Base-by-base conservation (phyloP, 2,329 filamentous ascomycete genomes). In the Phaeophleospora eucalypticola region DNA sequence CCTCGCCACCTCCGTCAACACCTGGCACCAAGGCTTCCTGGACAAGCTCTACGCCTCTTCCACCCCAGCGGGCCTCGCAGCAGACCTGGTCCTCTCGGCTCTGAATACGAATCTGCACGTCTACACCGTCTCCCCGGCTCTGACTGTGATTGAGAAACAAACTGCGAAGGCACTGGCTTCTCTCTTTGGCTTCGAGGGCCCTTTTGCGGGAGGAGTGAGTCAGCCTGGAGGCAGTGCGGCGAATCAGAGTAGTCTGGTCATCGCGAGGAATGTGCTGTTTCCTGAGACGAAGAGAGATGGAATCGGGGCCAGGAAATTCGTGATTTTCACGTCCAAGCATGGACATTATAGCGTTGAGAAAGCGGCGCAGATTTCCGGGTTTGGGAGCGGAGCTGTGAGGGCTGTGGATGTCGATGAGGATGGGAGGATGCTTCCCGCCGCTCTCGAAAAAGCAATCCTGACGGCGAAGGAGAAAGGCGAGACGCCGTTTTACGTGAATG, bases 331-430 rank as follows among this genome's bases (percentile, higher is more conserved):
- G 2, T 88, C 83, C 56, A 82, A 78, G 1, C 89, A 97, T 66
- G 90, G 91, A 0, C 93, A 97, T 74, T 98, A 97, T 73, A 90
- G 84, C 4, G 81, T 97, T 19, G 89, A 95, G 62, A 97, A 97
- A 71, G 90, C 89, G 2, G 90, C 90, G n/a, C 85, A 91, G 64
- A 86, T 91, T 63, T 85, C 86, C 59, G 93, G 93, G 0, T 79
- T 98, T 32, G 93, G 93, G 8, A 83, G 81, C 20, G 72, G 75
- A 16, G 81, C 81, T 52, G 89, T 95, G 19, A 81, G 85, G 67
- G 64, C 76, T 19, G 85, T 97, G 0, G 79, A 86, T 3, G 81
- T 95, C 17, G 88, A 96, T 65, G 65, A 68, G 0, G 60, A 71
- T 9, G 91, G 91, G 1, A 75, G 80, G 41, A 94, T 97, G 83